Percentiles rank a stretch among this genome's conserved stretches.
phyloP scores from a whole-genome alignment of 768 basidiomycete species.

The Clitopilus passeckerianus region DNA sequence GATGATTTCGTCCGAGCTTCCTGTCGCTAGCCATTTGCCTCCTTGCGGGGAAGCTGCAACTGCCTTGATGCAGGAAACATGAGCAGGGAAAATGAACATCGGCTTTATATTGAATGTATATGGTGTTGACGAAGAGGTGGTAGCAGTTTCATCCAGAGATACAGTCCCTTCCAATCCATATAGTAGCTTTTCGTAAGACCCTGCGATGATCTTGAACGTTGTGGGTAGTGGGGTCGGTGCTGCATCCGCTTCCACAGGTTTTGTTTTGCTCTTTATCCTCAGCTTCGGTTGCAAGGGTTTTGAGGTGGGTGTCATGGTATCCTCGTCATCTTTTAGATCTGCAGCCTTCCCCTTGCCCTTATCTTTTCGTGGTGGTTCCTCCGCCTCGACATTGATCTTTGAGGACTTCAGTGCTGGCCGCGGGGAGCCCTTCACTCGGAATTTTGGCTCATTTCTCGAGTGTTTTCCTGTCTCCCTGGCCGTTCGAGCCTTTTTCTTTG shows the following conservation, averaged over 20 bases:
- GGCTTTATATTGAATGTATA: constrained; percentile 49
- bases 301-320: constrained; percentile 13
- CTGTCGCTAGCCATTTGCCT: constrained; percentile 95
- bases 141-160: constrained; percentile 19
- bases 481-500: constrained; percentile 21
- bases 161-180: constrained; percentile 80
- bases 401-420: not conserved
- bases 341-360: constrained; percentile 4
- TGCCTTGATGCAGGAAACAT: constrained; percentile 88
- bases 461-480: constrained; percentile 8
- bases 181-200: constrained; percentile 94
- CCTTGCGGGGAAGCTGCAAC: constrained; percentile 85
- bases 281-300: constrained; percentile 6
- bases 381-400: not conserved
- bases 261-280: constrained; percentile 14
- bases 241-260: constrained; percentile 10
- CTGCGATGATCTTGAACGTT: constrained; percentile 83
- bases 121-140: not conserved
- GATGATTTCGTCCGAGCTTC: constrained; percentile 92
- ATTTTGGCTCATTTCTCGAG: not conserved
- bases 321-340: not conserved
- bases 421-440: not conserved
- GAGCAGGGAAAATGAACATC: constrained; percentile 95
- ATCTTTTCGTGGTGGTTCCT: not conserved
- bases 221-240: constrained; percentile 30